Base-by-base conservation (phyloP, 1,284 basidiomycete genomes). In the Singerocomus rubriflavus region DNA sequence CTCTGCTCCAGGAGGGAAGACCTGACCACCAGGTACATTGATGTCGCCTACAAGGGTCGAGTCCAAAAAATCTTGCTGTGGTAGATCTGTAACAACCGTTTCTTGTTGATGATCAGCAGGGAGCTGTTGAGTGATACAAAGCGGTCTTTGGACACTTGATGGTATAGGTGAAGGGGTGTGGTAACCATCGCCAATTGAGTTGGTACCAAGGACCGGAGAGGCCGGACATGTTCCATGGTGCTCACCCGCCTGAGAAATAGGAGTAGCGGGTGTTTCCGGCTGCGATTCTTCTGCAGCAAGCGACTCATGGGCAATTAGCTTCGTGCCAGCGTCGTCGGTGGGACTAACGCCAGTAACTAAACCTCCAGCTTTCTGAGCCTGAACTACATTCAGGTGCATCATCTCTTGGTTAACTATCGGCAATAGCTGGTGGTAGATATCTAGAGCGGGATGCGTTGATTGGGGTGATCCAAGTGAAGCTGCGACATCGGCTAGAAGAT, bases 1-100 rank as follows among this genome's bases (percentile, higher is more conserved):
- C 64, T 88, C 87, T 0, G 88, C 88, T 38, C 90, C 90, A 6
- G 89, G 84, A 38, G 88, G 86, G 60, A 93, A 85, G 33, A 82
- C 69, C 59, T 90, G 86, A 1, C 90, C 89, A 60, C 88, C 85
- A 9, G 78, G 73, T 42, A 90, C 82, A 43, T 86, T 91, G 39
- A 82, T 74, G 61, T 92, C 85, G 35, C 73, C 73, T 7, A 92
- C 58, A 55, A 86, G 85, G 6, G 67, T 70, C 4, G 87, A 85
- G 47, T 72, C 72, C 51, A 84, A 61, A 30, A 46, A 21, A 5
- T 26, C 32, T 36, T 50, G 45, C n/a, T 6, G 45, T 2, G 46
- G 33, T 27, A 21, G 14, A 30, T 41, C 38, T 35, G 42, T 26
- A 10, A 10, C 7, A 17, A 25, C 34, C 7, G 12, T 7, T 37